Evolutionary conservation across 129 eudicot genomes (phyloP), one percentile per base, ranked within the genome.

Genomic region (Sambucus nigra): DNA sequence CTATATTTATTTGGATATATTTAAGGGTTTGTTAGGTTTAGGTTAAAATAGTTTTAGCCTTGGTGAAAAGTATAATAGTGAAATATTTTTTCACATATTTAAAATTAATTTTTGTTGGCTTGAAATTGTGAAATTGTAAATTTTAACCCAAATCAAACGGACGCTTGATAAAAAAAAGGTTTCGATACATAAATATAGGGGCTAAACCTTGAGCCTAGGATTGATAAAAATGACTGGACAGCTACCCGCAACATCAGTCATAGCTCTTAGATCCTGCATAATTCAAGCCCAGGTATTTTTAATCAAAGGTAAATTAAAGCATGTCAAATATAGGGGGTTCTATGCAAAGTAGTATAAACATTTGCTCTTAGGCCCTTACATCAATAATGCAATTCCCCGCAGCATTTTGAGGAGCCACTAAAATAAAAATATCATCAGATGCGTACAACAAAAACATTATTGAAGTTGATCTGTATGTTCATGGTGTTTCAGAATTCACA

Each of bases 391-490:
- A 92, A 64, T 92, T 92, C 59, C 99, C 99, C 62, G 86, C 78
- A 25, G 99, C 96, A 92, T 92, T 92, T 76, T 92, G 99, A 29
- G 99, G 99, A 80, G 99, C 99, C 66, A 92, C 84, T 61, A 92
- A 66, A 58, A 92, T 92, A 74, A 82, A 92, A 70, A 92, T 75
- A 71, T 86, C 99, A n/a, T n/a, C n/a, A n/a, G n/a, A n/a, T n/a
- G n/a, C n/a, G n/a, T n/a, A n/a, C n/a, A n/a, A n/a, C n/a, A n/a
- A n/a, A n/a, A n/a, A n/a, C n/a, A n/a, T n/a, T n/a, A n/a, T n/a
- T n/a, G n/a, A n/a, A n/a, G n/a, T n/a, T n/a, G n/a, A n/a, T n/a
- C n/a, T n/a, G n/a, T n/a, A n/a, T n/a, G n/a, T n/a, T n/a, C n/a
- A n/a, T n/a, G n/a, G n/a, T n/a, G n/a, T n/a, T n/a, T n/a, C n/a